phyloP scores from a whole-genome alignment of 257 asterid genomes.

The Solanum bulbocastanum region DNA sequence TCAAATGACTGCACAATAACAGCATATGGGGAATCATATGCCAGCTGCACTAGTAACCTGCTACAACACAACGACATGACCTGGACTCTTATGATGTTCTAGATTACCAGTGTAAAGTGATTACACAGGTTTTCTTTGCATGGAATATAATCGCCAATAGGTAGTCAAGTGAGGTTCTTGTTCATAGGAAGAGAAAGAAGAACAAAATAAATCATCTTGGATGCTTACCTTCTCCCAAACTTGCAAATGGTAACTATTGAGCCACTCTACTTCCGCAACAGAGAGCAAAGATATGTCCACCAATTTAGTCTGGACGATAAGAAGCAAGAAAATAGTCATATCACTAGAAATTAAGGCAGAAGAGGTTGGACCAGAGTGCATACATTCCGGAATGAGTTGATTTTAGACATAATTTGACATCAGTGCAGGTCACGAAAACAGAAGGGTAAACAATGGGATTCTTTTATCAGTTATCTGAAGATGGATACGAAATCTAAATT shows the following conservation, averaged over 20 bases:
- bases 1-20: neutral
- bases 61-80: neutral
- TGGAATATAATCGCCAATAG: neutral
- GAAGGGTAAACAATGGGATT: neutral
- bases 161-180: neutral
- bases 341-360: neutral
- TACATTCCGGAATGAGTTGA: neutral
- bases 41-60: neutral
- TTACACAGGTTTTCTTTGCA: neutral
- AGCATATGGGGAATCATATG: neutral
- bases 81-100: neutral
- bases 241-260: slow-evolving; percentile 75
- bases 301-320: slow-evolving; percentile 47
- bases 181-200: neutral
- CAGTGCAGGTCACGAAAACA: neutral
- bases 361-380: neutral
- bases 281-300: slow-evolving; percentile 59
- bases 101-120: neutral
- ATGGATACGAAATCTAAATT: neutral
- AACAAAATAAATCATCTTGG: neutral
- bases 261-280: slow-evolving; percentile 66
- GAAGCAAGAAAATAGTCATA: neutral
- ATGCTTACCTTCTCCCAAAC: slow-evolving; percentile 86
- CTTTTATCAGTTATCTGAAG: neutral
- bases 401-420: neutral